Percentiles rank a stretch among this genome's conserved stretches.
These are phyloP conservation scores for Ensete ventricosum DNA, from an alignment of 176 grass and related monocot species.

Conservation along the genomic window DNA sequence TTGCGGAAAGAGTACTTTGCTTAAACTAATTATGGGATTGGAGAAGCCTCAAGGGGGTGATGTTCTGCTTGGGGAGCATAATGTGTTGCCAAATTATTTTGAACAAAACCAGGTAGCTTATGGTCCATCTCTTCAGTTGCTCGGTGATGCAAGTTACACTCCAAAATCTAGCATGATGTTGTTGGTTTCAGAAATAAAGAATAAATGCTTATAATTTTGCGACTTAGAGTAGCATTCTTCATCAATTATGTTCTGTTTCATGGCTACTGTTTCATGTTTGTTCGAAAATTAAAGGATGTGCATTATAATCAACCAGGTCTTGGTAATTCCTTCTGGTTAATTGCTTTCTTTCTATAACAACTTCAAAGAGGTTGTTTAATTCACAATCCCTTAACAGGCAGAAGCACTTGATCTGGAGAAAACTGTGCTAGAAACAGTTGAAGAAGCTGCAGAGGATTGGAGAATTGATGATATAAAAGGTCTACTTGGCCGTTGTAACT, in stretches of 20 bases:
- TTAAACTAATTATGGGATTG: slow-evolving; percentile 79
- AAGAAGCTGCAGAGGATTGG: slow-evolving; percentile 90
- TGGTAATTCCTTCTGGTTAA: slow-evolving; percentile 8
- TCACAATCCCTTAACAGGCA: slow-evolving; percentile 48
- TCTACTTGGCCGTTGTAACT: slow-evolving; percentile 93
- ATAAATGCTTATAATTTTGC: neutral
- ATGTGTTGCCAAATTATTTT: slow-evolving; percentile 92
- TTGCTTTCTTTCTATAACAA: slow-evolving; percentile 6
- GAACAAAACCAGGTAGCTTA: slow-evolving; percentile 92
- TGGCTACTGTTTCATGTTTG: neutral
- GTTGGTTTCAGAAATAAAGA: neutral
- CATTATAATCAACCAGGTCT: neutral
- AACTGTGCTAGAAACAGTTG: slow-evolving; percentile 81
- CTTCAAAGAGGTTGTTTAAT: slow-evolving; percentile 6
- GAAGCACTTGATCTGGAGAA: slow-evolving; percentile 96
- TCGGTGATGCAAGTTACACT: neutral
- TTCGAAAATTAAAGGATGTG: neutral
- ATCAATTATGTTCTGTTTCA: neutral
- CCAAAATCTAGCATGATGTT: neutral
- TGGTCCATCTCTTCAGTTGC: neutral
- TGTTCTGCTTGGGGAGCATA: slow-evolving; percentile 83
- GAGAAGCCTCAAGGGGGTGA: slow-evolving; percentile 76
- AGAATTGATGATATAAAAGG: slow-evolving; percentile 89
- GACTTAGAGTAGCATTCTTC: neutral
- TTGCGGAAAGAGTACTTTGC: slow-evolving; percentile 84